These are phyloP conservation scores for Metschnikowia continentalis DNA, from an alignment of 805 yeast species.

Conservation along the genomic window DNA sequence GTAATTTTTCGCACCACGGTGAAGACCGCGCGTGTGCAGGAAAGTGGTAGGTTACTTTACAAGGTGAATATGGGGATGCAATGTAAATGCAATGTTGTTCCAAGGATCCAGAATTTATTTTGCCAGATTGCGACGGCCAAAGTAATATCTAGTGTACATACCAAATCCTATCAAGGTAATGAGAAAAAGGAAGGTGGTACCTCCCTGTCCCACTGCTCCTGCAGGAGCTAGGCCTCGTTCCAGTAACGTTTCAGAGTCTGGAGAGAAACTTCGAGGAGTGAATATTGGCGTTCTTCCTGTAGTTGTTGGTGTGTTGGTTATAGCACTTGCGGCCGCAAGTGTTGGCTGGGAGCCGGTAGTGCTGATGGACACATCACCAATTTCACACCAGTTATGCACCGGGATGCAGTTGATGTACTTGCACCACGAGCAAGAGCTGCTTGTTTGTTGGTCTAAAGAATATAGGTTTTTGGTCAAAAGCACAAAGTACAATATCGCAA, in stretches of 20 bases:
- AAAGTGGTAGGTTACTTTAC: not conserved
- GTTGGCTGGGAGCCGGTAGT: slow-evolving; percentile 10
- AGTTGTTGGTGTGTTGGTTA: slow-evolving; percentile 4
- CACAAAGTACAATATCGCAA: slow-evolving; percentile 48
- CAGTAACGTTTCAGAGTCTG: not conserved
- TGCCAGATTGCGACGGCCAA: not conserved
- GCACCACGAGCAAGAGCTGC: slow-evolving; percentile 62
- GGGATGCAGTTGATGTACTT: slow-evolving; percentile 69
- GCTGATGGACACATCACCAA: slow-evolving; percentile 35
- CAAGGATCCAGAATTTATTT: not conserved
- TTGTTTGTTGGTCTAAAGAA: slow-evolving; percentile 39
- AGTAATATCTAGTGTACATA: not conserved
- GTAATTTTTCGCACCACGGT: slow-evolving; percentile 4
- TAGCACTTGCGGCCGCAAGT: slow-evolving; percentile 2
- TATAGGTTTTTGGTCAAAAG: slow-evolving; percentile 47
- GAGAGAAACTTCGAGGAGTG: not conserved
- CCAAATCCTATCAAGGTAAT: not conserved
- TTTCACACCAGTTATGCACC: slow-evolving; percentile 65
- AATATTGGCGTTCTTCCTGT: not conserved
- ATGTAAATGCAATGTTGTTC: too few species aligned
- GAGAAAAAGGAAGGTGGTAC: not conserved
- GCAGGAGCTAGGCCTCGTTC: not conserved
- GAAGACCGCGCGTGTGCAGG: slow-evolving; percentile 1
- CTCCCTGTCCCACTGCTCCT: not conserved
- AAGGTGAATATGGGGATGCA: not conserved